These are phyloP conservation scores for Phytophthora colocasiae DNA, from an alignment of 352 stramenopile species.

Conservation along the genomic window DNA sequence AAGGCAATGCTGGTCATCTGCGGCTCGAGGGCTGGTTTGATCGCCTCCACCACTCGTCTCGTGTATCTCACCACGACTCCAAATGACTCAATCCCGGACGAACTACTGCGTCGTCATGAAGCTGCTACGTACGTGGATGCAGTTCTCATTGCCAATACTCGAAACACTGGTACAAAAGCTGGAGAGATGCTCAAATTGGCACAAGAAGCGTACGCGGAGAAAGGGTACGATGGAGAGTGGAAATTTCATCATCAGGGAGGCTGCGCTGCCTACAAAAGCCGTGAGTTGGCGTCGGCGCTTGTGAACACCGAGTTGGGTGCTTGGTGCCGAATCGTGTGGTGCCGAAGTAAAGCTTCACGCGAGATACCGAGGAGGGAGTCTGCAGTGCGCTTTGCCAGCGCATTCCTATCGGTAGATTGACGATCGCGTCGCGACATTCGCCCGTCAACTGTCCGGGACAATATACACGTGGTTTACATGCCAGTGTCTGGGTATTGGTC, in stretches of 20 bases:
- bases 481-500: neutral
- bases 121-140: conserved; percentile 78
- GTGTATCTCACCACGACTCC: conserved; percentile 66
- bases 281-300: conserved; percentile 38
- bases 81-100: conserved; percentile 36
- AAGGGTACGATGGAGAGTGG: conserved; percentile 69
- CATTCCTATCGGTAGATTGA: neutral
- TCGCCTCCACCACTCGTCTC: conserved; percentile 68
- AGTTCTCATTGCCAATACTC: conserved; percentile 53
- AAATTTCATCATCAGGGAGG: conserved; percentile 75
- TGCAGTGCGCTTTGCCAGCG: neutral
- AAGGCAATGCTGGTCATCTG: conserved; percentile 85
- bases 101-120: conserved; percentile 65
- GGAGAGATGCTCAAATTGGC: conserved; percentile 63
- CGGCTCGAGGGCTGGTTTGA: conserved; percentile 65
- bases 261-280: conserved; percentile 70
- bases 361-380: neutral
- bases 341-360: neutral
- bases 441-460: too few relatives aligned
- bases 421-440: neutral
- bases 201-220: conserved; percentile 61
- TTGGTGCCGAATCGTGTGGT: conserved; percentile 10
- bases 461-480: too few relatives aligned
- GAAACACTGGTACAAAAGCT: conserved; percentile 37
- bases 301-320: conserved; percentile 1